These are phyloP conservation scores for Primulina tabacum DNA, from an alignment of 257 asterid species.

Conservation along the genomic window DNA sequence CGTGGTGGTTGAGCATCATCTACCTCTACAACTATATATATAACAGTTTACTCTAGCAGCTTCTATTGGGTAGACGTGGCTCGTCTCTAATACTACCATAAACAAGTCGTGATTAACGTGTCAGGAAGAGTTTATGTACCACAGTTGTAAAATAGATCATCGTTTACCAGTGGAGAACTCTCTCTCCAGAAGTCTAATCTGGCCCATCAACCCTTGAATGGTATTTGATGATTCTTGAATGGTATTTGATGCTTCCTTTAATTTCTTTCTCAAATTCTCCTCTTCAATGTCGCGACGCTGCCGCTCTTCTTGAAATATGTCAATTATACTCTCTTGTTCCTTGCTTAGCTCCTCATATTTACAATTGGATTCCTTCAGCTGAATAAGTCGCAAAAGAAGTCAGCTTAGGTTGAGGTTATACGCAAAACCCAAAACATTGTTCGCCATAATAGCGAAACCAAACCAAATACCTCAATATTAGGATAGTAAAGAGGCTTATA, in stretches of 20 bases:
- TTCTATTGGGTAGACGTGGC: background rate
- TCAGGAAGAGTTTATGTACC: background rate
- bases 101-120: background rate
- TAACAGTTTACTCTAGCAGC: background rate
- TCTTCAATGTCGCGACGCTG: conserved; percentile 72
- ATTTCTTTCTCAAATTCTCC: conserved; percentile 59
- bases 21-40: background rate
- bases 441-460: background rate
- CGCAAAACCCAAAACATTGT: background rate
- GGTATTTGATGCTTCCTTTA: conserved; percentile 71
- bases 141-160: background rate
- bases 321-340: conserved; percentile 76
- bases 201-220: conserved; percentile 55
- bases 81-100: background rate
- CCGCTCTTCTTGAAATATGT: conserved; percentile 86
- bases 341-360: conserved; percentile 51
- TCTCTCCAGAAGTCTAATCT: conserved; percentile 46
- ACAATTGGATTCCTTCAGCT: conserved; percentile 52
- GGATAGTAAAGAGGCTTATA: background rate
- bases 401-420: conserved; percentile 11
- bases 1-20: too few species aligned
- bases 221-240: conserved; percentile 32
- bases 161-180: conserved; percentile 22
- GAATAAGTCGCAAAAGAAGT: conserved; percentile 25
- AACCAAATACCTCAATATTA: background rate